phyloP scores from a whole-genome alignment of 495 filamentous ascomycete genomes.

The Hypoxylon lenormandii region DNA sequence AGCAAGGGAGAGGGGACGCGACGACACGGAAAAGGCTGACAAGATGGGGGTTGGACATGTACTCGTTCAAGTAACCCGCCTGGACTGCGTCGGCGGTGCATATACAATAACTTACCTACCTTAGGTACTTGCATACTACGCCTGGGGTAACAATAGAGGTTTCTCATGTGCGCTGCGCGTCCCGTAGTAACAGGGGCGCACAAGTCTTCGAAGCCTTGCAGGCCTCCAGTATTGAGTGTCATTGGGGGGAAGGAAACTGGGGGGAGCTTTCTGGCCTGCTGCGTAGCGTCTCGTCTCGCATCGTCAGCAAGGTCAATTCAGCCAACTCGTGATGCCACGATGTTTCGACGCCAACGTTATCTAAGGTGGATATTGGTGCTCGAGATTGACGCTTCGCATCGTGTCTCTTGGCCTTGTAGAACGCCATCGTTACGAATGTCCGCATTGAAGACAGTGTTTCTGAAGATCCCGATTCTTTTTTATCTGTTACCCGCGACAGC shows the following conservation, averaged over 20 bases:
- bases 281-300: constrained; percentile 26
- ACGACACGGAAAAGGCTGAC: constrained; percentile 17
- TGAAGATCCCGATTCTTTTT: constrained; percentile 22
- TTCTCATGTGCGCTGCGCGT: constrained; percentile 17
- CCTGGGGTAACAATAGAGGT: constrained; percentile 31
- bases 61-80: constrained; percentile 36
- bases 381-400: constrained; percentile 2
- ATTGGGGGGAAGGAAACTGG: constrained; percentile 16
- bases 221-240: constrained; percentile 35
- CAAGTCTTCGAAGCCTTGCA: constrained; percentile 35
- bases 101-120: no score
- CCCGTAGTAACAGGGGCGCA: constrained; percentile 21
- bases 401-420: constrained; percentile 6
- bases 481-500: constrained; percentile 30
- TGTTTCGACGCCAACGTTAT: constrained; percentile 17
- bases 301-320: constrained; percentile 16
- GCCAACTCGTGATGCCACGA: constrained; percentile 23
- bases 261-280: constrained; percentile 10
- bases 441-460: constrained; percentile 13
- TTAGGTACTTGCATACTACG: constrained; percentile 9
- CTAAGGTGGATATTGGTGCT: constrained; percentile 12
- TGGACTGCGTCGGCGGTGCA: constrained; percentile 23
- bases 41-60: constrained; percentile 15
- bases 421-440: constrained; percentile 3
- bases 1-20: constrained; percentile 14